These are phyloP conservation scores for Rachicladosporium sp. DNA, from an alignment of 2,329 filamentous ascomycete species.

Conservation along the genomic window DNA sequence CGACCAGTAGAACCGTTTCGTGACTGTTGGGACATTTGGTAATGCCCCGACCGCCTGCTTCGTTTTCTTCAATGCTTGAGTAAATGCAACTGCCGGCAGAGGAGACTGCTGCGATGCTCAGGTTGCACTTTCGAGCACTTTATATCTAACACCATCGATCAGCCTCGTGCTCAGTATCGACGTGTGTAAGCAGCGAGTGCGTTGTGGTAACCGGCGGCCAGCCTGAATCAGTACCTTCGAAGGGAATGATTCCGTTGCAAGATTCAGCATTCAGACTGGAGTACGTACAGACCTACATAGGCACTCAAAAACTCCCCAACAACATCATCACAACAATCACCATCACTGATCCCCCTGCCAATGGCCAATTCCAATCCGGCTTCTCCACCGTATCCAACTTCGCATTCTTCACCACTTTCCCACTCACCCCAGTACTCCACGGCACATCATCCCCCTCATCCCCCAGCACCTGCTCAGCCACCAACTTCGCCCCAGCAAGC, in stretches of 20 bases:
- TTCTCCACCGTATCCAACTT: constrained; percentile 18
- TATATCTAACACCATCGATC: neutral
- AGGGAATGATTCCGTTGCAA: too few relatives aligned
- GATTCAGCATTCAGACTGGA: neutral
- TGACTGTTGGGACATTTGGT: too few relatives aligned
- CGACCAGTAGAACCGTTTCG: too few relatives aligned
- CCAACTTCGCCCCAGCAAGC: constrained; percentile 55
- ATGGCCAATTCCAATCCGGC: constrained; percentile 9
- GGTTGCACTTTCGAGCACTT: neutral
- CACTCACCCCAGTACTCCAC: constrained; percentile 19
- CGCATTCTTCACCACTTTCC: constrained; percentile 6
- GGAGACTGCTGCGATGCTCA: neutral
- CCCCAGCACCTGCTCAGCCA: constrained; percentile 40
- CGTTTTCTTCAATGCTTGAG: too few relatives aligned
- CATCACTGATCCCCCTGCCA: too few relatives aligned
- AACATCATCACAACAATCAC: too few relatives aligned
- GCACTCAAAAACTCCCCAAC: neutral
- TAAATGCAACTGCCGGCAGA: too few relatives aligned
- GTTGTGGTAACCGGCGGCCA: too few relatives aligned
- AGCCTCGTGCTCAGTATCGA: neutral
- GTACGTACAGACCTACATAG: neutral
- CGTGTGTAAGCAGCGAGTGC: neutral
- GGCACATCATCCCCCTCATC: constrained; percentile 28
- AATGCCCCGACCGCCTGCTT: too few relatives aligned
- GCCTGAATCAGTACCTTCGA: too few relatives aligned